Percentiles rank a stretch among this genome's conserved stretches.
Evolutionary conservation across 2,329 filamentous ascomycete genomes (phyloP).

Genomic region (Aspergillus sp.): DNA sequence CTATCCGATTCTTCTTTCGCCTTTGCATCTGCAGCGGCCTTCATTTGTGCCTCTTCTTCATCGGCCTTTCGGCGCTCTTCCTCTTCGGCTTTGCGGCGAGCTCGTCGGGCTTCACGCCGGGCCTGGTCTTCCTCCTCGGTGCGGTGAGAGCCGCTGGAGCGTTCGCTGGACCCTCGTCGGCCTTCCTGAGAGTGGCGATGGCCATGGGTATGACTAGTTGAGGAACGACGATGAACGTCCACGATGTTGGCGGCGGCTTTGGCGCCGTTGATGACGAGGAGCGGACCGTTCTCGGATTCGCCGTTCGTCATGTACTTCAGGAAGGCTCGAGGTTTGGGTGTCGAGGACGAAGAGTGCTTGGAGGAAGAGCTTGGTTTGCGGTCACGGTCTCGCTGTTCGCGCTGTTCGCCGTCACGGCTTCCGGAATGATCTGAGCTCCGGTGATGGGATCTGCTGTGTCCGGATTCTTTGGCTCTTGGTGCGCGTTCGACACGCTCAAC

Average conservation of each 20-base stretch:
- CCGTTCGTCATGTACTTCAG: conserved; percentile 40
- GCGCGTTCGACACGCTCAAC: background rate
- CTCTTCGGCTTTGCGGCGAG: conserved; percentile 23
- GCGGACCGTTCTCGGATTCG: conserved; percentile 40
- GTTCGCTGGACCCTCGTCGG: conserved; percentile 22
- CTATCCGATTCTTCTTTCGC: conserved; percentile 18
- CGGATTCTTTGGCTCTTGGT: conserved; percentile 10
- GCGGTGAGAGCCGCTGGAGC: conserved; percentile 26
- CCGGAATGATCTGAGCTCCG: conserved; percentile 25
- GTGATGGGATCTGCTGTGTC: conserved; percentile 11
- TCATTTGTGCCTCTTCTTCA: conserved; percentile 9
- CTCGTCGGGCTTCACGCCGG: conserved; percentile 24
- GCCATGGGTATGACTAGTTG: conserved; percentile 28
- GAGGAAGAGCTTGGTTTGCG: conserved; percentile 28
- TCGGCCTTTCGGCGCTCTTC: conserved; percentile 18
- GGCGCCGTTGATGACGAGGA: conserved; percentile 38
- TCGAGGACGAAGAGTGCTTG: conserved; percentile 21
- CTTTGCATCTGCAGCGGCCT: background rate
- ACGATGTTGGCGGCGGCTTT: conserved; percentile 31
- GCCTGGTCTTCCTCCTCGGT: conserved; percentile 30
- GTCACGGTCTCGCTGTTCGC: conserved; percentile 12
- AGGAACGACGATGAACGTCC: conserved; percentile 31
- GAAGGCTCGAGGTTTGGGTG: conserved; percentile 28
- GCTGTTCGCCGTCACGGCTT: conserved; percentile 22
- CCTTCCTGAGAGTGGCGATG: conserved; percentile 27